These are phyloP conservation scores for Coemansia sp. DNA, from an alignment of 192 early-diverging fungal species.

Conservation along the genomic window DNA sequence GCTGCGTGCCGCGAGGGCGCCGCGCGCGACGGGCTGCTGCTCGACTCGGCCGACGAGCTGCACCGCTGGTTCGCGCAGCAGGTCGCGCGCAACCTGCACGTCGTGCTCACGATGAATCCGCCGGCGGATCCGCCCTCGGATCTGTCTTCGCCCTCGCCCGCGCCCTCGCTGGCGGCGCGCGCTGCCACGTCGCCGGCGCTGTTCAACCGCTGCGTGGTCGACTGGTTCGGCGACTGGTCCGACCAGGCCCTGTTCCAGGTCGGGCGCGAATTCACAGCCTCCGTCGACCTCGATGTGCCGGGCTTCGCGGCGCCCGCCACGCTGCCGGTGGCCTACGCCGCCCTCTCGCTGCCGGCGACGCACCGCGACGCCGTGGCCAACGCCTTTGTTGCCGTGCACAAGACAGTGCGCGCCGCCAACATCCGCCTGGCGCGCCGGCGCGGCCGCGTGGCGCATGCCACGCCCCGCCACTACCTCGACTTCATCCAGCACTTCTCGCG, in stretches of 20 bases:
- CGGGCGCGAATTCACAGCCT: constrained; percentile 90
- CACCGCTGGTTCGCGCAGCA: constrained; percentile 98
- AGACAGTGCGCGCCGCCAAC: constrained; percentile 87
- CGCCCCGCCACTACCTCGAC: constrained; percentile 98
- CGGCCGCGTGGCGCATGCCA: constrained; percentile 84
- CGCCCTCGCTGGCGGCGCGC: constrained; percentile 83
- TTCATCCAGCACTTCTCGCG: constrained; percentile 92
- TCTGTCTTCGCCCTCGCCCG: too few species aligned
- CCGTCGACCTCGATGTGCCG: constrained; percentile 81
- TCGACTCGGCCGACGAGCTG: constrained; percentile 93
- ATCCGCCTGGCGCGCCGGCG: constrained; percentile 77
- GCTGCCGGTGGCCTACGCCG: constrained; percentile 76
- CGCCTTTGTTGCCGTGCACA: constrained; percentile 91
- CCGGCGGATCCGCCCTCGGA: constrained; percentile 96
- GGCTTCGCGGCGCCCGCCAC: constrained; percentile 66
- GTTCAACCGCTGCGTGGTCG: constrained; percentile 99
- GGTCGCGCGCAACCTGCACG: constrained; percentile 95
- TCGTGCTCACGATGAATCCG: constrained; percentile 99
- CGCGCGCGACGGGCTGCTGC: constrained; percentile 86
- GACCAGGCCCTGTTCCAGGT: constrained; percentile 99
- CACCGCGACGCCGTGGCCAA: constrained; percentile 88
- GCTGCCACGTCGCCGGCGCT: constrained; percentile 98
- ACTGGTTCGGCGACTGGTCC: constrained; percentile 99
- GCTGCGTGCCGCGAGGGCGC: constrained; percentile 93
- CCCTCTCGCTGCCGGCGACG: constrained; percentile 65